These are phyloP conservation scores for Recurvomyces mirabilis DNA, from an alignment of 495 filamentous ascomycete species.

Conservation along the genomic window DNA sequence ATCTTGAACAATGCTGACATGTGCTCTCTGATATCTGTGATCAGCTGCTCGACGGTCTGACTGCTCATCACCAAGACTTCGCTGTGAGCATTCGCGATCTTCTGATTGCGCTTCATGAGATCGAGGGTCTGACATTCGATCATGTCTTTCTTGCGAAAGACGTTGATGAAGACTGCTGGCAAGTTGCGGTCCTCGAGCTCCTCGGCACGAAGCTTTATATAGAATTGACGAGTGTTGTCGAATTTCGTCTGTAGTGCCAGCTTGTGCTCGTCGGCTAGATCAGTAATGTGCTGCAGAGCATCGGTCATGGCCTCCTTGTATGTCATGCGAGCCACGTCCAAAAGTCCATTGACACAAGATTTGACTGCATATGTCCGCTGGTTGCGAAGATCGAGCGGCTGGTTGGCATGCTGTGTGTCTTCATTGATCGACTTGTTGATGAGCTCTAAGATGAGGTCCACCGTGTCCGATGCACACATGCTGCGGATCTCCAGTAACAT, in stretches of 20 bases:
- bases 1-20: slow-evolving; percentile 62
- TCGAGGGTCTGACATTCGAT: slow-evolving; percentile 80
- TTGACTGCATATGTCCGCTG: slow-evolving; percentile 89
- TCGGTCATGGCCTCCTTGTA: slow-evolving; percentile 79
- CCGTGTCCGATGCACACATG: slow-evolving; percentile 53
- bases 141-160: slow-evolving; percentile 54
- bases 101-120: slow-evolving; percentile 53
- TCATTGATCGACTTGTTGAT: slow-evolving; percentile 70
- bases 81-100: slow-evolving; percentile 53
- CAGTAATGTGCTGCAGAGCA: slow-evolving; percentile 55
- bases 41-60: slow-evolving; percentile 56
- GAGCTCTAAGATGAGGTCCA: slow-evolving; percentile 46
- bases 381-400: slow-evolving; percentile 77
- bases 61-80: slow-evolving; percentile 74
- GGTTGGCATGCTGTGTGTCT: slow-evolving; percentile 64
- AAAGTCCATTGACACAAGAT: slow-evolving; percentile 73
- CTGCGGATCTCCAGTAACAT: slow-evolving; percentile 56
- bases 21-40: slow-evolving; percentile 53
- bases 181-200: slow-evolving; percentile 53
- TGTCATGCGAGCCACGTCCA: slow-evolving; percentile 76
- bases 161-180: slow-evolving; percentile 67
- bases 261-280: slow-evolving; percentile 50
- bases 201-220: slow-evolving; percentile 52
- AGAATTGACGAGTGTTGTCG: slow-evolving; percentile 69
- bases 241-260: slow-evolving; percentile 57